Percentiles rank a stretch among this genome's conserved stretches.
Conservation (phyloP, 345 rosid species). For the Gossypium stocksii region DNA sequence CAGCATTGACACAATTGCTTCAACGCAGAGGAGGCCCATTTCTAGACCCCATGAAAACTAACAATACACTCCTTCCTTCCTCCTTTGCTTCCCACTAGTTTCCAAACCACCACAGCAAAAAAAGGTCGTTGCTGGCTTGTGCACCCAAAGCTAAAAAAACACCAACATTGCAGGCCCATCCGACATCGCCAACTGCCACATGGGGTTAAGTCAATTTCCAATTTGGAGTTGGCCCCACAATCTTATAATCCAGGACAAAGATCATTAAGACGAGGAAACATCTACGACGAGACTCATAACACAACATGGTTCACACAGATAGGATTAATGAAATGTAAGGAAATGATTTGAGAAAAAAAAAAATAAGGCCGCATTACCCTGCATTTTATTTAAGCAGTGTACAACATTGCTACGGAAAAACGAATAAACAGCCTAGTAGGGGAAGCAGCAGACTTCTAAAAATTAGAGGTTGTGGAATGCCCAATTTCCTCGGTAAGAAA, state of each 20-base stretch:
- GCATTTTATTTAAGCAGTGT: slow-evolving; percentile 28
- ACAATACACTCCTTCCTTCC: not conserved
- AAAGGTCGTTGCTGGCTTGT: not conserved
- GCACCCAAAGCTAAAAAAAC: not conserved
- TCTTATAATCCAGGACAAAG: not conserved
- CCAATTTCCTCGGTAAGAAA: slow-evolving; percentile 23
- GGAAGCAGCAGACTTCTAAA: slow-evolving; percentile 36
- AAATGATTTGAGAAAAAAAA: not conserved
- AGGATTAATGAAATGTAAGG: not conserved
- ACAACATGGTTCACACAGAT: not conserved
- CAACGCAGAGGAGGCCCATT: not conserved
- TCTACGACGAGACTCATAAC: not conserved
- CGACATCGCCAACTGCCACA: not conserved
- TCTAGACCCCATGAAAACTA: not conserved
- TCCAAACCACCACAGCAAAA: not conserved
- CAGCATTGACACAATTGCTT: not conserved
- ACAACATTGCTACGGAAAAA: slow-evolving; percentile 33
- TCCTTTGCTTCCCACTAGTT: not conserved
- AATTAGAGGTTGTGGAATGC: slow-evolving; percentile 19
- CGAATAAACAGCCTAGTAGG: slow-evolving; percentile 32
- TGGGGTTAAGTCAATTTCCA: not conserved
- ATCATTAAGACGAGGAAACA: not conserved
- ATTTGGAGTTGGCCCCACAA: not conserved
- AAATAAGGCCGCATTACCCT: slow-evolving; percentile 7
- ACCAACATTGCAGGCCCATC: not conserved